Evolutionary conservation across 805 yeast genomes (phyloP).

Genomic region (Myxozyma melibiosi): DNA sequence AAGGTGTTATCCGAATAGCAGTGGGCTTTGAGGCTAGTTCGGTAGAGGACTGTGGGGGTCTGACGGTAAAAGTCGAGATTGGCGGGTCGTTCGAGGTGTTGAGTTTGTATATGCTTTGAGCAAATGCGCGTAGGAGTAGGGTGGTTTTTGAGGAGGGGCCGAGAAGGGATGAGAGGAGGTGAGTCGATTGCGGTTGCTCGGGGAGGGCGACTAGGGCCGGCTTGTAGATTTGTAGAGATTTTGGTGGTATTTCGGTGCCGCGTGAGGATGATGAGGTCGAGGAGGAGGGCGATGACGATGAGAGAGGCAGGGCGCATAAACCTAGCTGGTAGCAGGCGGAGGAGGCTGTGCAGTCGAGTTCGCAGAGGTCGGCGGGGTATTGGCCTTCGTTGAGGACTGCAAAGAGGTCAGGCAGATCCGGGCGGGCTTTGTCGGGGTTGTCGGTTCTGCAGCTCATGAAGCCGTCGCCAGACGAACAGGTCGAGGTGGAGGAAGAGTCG

Average conservation of each 20-base stretch:
- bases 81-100: conserved; percentile 10
- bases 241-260: background rate
- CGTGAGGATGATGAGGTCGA: background rate
- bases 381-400: conserved; percentile 17
- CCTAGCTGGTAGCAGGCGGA: conserved; percentile 29
- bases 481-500: no score
- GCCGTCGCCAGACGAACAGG: conserved; percentile 31
- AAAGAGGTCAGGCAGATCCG: conserved; percentile 5
- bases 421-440: background rate
- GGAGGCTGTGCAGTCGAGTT: conserved; percentile 9
- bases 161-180: conserved; percentile 25
- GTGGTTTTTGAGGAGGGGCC: conserved; percentile 32
- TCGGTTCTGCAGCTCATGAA: conserved; percentile 29
- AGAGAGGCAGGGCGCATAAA: conserved; percentile 13
- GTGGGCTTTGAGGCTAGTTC: background rate
- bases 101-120: conserved; percentile 28
- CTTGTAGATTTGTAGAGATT: conserved; percentile 25
- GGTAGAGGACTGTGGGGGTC: no score
- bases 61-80: conserved; percentile 1
- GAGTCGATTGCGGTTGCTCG: conserved; percentile 24
- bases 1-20: background rate
- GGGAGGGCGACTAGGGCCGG: conserved; percentile 28
- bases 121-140: conserved; percentile 27
- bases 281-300: background rate
- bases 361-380: conserved; percentile 20